phyloP scores from a whole-genome alignment of 257 asterid species.

The Salvia miltiorrhiza region DNA sequence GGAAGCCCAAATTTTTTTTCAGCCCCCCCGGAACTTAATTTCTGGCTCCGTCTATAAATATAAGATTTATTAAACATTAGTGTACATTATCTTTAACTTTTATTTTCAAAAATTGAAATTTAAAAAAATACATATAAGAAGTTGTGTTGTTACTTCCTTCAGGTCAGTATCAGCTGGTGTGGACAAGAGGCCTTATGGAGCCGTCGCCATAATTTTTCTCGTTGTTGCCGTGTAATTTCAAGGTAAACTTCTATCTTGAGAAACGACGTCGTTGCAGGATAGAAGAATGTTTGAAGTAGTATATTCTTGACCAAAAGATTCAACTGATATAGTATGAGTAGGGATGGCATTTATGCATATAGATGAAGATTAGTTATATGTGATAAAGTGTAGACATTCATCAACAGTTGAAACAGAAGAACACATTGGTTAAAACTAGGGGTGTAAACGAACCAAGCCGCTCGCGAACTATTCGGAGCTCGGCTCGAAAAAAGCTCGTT shows the following conservation, averaged over 20 bases:
- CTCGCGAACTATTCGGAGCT: no score
- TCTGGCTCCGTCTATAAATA: no score
- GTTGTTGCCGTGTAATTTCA: conserved; percentile 42
- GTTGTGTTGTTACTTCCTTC: conserved; percentile 13
- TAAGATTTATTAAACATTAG: no score
- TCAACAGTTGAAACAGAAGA: neutral
- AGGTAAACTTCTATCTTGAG: conserved; percentile 43
- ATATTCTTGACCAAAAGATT: neutral
- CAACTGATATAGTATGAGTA: neutral
- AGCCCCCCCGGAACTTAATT: no score
- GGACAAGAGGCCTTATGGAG: conserved; percentile 26
- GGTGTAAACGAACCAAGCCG: no score
- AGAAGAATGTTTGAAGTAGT: neutral
- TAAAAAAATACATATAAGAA: no score
- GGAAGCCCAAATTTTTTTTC: no score
- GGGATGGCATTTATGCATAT: neutral
- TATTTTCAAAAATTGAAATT: no score
- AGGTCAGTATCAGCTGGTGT: conserved; percentile 52
- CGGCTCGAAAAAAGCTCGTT: no score
- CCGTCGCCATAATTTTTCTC: conserved; percentile 33
- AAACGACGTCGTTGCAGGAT: conserved; percentile 17
- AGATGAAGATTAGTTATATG: neutral
- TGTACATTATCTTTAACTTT: no score
- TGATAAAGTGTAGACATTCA: neutral
- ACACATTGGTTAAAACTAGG: neutral